A percentile compares a stretch with the other conserved stretches of the same genome.
phyloP scores from a whole-genome alignment of 2,329 filamentous ascomycete species.

The Nannizzia gypsea region DNA sequence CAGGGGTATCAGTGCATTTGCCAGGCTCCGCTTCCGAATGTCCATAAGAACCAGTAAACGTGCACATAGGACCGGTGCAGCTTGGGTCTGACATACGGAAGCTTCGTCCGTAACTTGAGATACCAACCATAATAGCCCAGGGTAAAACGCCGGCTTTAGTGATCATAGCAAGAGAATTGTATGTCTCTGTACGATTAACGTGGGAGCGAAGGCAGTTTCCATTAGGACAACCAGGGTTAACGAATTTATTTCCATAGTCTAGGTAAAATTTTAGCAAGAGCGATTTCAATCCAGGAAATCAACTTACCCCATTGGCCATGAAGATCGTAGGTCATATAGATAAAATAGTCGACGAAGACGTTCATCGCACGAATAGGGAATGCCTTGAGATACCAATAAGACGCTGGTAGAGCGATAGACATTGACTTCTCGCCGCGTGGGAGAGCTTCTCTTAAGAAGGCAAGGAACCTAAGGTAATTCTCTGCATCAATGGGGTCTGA shows the following conservation, averaged over 20 bases:
- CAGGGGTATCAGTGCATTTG: slow-evolving; percentile 18
- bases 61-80: slow-evolving; percentile 20
- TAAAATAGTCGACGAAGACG: slow-evolving; percentile 21
- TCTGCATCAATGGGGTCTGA: slow-evolving; percentile 19
- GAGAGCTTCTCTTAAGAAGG: slow-evolving; percentile 10
- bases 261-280: not conserved
- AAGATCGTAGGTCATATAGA: slow-evolving; percentile 31
- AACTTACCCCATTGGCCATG: slow-evolving; percentile 17
- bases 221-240: slow-evolving; percentile 15
- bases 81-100: slow-evolving; percentile 25
- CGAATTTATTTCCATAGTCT: slow-evolving; percentile 11
- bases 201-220: slow-evolving; percentile 26
- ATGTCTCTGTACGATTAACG: slow-evolving; percentile 31
- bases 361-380: slow-evolving; percentile 20
- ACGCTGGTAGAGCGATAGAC: slow-evolving; percentile 20
- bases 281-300: too few relatives aligned
- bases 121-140: slow-evolving; percentile 25
- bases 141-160: slow-evolving; percentile 29
- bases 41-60: slow-evolving; percentile 16
- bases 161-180: slow-evolving; percentile 21
- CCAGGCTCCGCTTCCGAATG: slow-evolving; percentile 19
- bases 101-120: slow-evolving; percentile 27
- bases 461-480: slow-evolving; percentile 25
- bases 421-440: too few relatives aligned
- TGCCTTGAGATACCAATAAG: slow-evolving; percentile 22